These are phyloP conservation scores for Geotrichum bryndzae DNA, from an alignment of 1,139 yeast species.

Conservation along the genomic window DNA sequence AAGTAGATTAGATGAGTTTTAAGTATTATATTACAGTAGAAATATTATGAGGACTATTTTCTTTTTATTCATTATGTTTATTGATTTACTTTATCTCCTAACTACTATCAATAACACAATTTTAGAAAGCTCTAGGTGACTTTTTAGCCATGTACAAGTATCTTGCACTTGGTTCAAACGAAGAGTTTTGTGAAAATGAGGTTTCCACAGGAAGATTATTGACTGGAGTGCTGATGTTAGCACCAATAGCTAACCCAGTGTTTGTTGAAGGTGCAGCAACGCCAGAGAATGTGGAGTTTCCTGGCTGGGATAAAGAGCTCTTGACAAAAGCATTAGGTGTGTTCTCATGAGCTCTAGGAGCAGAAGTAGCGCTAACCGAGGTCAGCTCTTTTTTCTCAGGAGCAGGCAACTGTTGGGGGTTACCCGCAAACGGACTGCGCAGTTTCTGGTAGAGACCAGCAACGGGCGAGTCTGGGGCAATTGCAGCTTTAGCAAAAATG, in stretches of 20 bases:
- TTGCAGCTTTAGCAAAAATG: neutral
- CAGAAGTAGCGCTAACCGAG: neutral
- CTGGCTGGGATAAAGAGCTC: neutral
- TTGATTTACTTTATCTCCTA: neutral
- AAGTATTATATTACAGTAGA: neutral
- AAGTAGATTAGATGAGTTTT: neutral
- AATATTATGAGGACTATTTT: too few species aligned
- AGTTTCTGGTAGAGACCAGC: conserved; percentile 14
- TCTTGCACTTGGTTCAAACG: conserved; percentile 1
- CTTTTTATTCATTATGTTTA: neutral
- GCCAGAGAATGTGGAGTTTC: neutral
- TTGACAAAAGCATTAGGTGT: neutral
- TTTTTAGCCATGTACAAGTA: conserved; percentile 1
- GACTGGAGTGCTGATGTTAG: neutral
- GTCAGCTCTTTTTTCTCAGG: neutral
- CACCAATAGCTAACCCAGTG: neutral
- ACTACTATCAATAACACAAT: neutral
- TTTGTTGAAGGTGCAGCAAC: neutral
- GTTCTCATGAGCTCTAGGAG: neutral
- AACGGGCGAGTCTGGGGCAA: conserved; percentile 12
- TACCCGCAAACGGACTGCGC: conserved; percentile 3
- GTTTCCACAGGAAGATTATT: neutral
- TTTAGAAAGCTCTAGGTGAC: neutral
- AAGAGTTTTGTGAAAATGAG: neutral
- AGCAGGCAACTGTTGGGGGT: neutral